Conservation (phyloP, 768 basidiomycete genomes). For the Tubosaeta sp. region DNA sequence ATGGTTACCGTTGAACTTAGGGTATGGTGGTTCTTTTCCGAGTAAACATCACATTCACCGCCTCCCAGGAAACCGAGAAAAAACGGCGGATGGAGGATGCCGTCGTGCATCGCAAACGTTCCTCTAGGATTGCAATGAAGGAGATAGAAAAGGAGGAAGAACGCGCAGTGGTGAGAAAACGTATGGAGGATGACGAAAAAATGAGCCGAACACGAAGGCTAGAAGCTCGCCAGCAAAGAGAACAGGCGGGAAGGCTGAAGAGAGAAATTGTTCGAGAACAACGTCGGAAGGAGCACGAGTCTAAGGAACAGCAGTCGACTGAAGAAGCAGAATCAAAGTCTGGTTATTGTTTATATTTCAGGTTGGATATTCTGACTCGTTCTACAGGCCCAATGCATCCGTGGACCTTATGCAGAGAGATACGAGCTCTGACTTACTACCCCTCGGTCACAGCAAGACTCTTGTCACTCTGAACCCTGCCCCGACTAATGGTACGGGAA, state of each 20-base stretch:
- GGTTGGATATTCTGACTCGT: conserved; percentile 12
- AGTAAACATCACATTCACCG: neutral
- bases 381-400: conserved; percentile 9
- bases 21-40: conserved; percentile 34
- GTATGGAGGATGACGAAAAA: conserved; percentile 66
- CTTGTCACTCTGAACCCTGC: neutral
- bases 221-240: conserved; percentile 52
- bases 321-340: conserved; percentile 18
- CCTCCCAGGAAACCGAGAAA: conserved; percentile 53
- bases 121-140: conserved; percentile 78
- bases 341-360: neutral
- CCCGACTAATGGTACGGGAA: conserved; percentile 28
- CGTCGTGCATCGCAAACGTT: conserved; percentile 82
- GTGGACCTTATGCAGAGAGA: conserved; percentile 3
- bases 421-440: neutral
- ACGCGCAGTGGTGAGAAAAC: conserved; percentile 51
- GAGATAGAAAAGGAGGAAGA: conserved; percentile 79
- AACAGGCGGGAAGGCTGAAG: conserved; percentile 49
- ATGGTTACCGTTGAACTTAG: conserved; percentile 61
- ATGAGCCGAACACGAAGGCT: conserved; percentile 56
- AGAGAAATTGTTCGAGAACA: conserved; percentile 61
- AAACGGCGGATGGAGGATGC: conserved; percentile 68
- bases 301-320: conserved; percentile 19
- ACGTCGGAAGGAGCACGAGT: conserved; percentile 35
- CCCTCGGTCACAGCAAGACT: conserved; percentile 6